Percentiles rank a stretch among this genome's conserved stretches.
Conservation (phyloP, 495 filamentous ascomycete genomes). For the Zalerion maritima region DNA sequence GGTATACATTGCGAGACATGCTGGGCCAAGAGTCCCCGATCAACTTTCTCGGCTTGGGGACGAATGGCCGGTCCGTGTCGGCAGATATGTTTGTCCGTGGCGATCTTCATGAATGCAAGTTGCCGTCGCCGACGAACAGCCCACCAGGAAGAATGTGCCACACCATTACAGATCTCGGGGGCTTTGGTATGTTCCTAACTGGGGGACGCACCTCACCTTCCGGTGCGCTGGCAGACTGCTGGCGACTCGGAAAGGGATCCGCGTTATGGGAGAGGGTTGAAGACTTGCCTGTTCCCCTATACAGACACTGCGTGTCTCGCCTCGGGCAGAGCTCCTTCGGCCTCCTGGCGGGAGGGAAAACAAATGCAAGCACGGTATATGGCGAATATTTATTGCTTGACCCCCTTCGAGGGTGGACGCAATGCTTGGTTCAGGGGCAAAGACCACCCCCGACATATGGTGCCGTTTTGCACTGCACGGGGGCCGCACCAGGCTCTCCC, state of each 20-base stretch:
- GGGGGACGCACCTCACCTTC: slow-evolving; percentile 68
- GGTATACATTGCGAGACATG: slow-evolving; percentile 11
- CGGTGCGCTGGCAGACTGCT: slow-evolving; percentile 51
- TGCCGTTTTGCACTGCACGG: slow-evolving; percentile 23
- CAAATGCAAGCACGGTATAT: slow-evolving; percentile 37
- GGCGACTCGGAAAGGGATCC: slow-evolving; percentile 40
- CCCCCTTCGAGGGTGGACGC: slow-evolving; percentile 30
- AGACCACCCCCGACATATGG: slow-evolving; percentile 46
- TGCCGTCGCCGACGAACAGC: too few relatives aligned
- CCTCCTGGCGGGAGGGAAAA: slow-evolving; percentile 59
- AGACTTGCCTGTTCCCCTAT: slow-evolving; percentile 49
- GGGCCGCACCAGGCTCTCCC: background rate
- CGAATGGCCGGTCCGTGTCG: slow-evolving; percentile 41
- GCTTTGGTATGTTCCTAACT: slow-evolving; percentile 43
- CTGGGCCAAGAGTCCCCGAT: slow-evolving; percentile 13
- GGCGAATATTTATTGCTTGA: slow-evolving; percentile 53
- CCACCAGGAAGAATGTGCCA: slow-evolving; percentile 58
- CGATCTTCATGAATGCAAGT: slow-evolving; percentile 10
- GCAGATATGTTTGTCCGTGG: slow-evolving; percentile 40
- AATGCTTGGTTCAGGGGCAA: slow-evolving; percentile 17
- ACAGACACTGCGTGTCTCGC: slow-evolving; percentile 53
- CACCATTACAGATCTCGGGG: slow-evolving; percentile 46
- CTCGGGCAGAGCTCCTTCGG: slow-evolving; percentile 31
- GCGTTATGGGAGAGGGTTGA: slow-evolving; percentile 45
- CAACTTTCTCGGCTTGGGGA: slow-evolving; percentile 46